These are phyloP conservation scores for Senna tora DNA, from an alignment of 306 rosid genomes.

Conservation along the genomic window DNA sequence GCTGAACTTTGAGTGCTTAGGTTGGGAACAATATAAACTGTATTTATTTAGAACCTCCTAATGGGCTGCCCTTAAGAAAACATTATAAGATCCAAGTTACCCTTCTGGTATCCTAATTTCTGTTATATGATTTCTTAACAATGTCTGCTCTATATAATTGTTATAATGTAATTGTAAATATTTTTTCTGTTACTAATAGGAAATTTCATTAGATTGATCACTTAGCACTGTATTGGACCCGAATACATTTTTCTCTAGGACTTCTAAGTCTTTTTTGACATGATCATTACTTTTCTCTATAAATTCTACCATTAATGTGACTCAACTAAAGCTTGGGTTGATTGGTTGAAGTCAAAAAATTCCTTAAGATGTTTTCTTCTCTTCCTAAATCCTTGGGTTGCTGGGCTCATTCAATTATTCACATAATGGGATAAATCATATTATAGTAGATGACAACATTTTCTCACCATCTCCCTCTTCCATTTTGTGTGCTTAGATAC, in stretches of 20 bases:
- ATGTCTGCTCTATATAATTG: neutral
- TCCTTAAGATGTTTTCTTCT: slow-evolving; percentile 4
- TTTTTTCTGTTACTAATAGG: neutral
- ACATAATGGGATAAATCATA: neutral
- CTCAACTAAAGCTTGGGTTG: slow-evolving; percentile 5
- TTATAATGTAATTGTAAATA: slow-evolving; percentile 4
- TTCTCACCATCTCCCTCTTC: neutral
- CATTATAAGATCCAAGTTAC: slow-evolving; percentile 6
- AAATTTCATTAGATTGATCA: slow-evolving; percentile 29
- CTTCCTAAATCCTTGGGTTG: slow-evolving; percentile 6
- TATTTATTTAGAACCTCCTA: slow-evolving; percentile 7
- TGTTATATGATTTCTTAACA: neutral
- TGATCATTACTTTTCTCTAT: neutral
- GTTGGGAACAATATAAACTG: neutral
- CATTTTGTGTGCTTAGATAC: neutral
- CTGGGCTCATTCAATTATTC: slow-evolving; percentile 8
- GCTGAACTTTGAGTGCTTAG: slow-evolving; percentile 35
- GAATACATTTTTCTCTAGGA: neutral
- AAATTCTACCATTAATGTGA: neutral
- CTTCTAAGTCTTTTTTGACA: neutral
- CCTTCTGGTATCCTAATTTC: neutral
- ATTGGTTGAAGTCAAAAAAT: slow-evolving; percentile 14
- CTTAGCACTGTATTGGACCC: slow-evolving; percentile 13
- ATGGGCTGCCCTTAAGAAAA: slow-evolving; percentile 20
- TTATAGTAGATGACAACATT: neutral